A percentile compares a stretch with the other conserved stretches of the same genome.
phyloP scores from a whole-genome alignment of 176 grass and related monocot genomes.

The Paspalum vaginatum region DNA sequence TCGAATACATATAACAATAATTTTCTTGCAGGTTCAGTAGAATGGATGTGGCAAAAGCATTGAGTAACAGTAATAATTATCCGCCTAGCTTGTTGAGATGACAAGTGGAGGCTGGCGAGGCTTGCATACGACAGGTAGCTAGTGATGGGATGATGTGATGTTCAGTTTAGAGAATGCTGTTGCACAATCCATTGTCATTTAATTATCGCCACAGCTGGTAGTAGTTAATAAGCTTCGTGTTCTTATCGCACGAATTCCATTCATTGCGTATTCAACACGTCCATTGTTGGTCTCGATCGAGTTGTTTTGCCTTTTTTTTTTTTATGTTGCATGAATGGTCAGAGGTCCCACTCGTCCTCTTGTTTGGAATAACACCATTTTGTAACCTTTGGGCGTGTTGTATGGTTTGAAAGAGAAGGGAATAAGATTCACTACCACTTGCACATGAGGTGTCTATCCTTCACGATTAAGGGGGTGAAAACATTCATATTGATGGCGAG shows the following conservation, averaged over 20 bases:
- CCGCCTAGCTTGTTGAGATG: not conserved
- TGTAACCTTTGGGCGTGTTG: not conserved
- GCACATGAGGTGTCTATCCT: no score
- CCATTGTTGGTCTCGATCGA: not conserved
- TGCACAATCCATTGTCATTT: not conserved
- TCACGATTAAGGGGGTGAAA: not conserved
- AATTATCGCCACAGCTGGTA: not conserved
- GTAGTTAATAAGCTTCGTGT: not conserved
- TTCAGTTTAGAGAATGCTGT: not conserved
- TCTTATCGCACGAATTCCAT: slow-evolving; percentile 7
- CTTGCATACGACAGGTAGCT: no score
- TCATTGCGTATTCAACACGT: not conserved
- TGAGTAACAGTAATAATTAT: not conserved
- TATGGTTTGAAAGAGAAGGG: slow-evolving; percentile 1
- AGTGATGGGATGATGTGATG: not conserved
- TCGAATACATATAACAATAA: not conserved
- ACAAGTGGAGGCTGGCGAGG: not conserved
- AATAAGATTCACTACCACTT: slow-evolving; percentile 2
- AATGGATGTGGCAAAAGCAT: not conserved
- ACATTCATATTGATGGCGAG: not conserved
- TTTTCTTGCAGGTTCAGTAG: slow-evolving; percentile 34
- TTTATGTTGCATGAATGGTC: not conserved
- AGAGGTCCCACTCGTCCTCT: not conserved
- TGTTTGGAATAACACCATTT: slow-evolving; percentile 4
- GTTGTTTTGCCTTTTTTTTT: not conserved